phyloP scores from a whole-genome alignment of 805 yeast genomes.

The Jamesozyma rosinii region DNA sequence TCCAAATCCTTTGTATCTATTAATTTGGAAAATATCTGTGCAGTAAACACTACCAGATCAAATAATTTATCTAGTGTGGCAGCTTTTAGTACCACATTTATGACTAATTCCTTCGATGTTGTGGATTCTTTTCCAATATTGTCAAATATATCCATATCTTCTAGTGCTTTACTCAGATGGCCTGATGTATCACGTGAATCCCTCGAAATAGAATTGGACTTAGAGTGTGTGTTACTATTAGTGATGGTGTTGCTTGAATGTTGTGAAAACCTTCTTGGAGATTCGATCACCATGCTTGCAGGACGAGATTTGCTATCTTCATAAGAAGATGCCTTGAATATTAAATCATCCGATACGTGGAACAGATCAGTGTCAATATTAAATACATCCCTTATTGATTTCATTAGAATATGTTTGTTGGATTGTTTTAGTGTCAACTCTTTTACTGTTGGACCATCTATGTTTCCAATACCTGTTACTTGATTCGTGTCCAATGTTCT shows the following conservation, averaged over 20 bases:
- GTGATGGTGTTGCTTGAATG: constrained; percentile 12
- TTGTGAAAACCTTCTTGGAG: constrained; percentile 35
- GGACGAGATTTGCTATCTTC: constrained; percentile 33
- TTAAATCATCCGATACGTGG: constrained; percentile 45
- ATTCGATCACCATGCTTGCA: constrained; percentile 40
- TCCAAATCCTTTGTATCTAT: constrained; percentile 39
- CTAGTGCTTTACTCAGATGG: constrained; percentile 21
- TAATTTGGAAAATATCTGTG: constrained; percentile 43
- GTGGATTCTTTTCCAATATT: constrained; percentile 27
- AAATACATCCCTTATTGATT: constrained; percentile 52
- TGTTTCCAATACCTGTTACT: constrained; percentile 39
- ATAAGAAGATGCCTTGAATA: constrained; percentile 48
- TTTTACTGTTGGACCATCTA: constrained; percentile 33
- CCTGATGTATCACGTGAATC: constrained; percentile 20
- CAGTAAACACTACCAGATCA: constrained; percentile 70
- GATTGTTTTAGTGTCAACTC: constrained; percentile 21
- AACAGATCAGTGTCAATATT: constrained; percentile 51
- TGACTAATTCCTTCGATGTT: constrained; percentile 29
- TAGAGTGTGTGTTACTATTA: constrained; percentile 1
- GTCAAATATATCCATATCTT: constrained; percentile 26
- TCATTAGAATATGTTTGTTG: constrained; percentile 42
- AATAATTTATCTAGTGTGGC: constrained; percentile 69
- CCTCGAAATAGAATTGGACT: constrained; percentile 1
- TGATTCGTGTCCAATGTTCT: constrained; percentile 3
- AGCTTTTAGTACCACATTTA: constrained; percentile 48